phyloP scores from a whole-genome alignment of 2,329 filamentous ascomycete species.

The Neurospora sp. region DNA sequence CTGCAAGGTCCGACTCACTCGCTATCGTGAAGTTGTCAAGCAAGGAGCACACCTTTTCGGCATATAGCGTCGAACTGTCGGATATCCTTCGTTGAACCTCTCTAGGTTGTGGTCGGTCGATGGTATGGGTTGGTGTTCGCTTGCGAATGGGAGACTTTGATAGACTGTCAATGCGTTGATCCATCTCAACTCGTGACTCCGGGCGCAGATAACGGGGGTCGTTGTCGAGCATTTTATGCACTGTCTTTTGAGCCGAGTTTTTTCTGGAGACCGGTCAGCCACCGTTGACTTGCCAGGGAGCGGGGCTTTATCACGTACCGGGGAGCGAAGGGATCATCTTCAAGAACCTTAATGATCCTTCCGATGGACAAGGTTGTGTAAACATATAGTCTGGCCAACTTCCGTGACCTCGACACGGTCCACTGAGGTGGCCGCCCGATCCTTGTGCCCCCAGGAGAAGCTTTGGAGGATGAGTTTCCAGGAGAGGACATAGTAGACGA shows the following conservation, averaged over 20 bases:
- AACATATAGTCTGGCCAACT: slow-evolving; percentile 45
- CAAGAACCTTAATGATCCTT: slow-evolving; percentile 39
- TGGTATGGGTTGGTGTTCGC: slow-evolving; percentile 3
- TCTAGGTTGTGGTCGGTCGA: slow-evolving; percentile 7
- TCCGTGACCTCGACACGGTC: slow-evolving; percentile 42
- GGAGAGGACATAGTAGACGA: slow-evolving; percentile 14
- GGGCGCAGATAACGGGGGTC: slow-evolving; percentile 50
- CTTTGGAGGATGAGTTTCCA: slow-evolving; percentile 2
- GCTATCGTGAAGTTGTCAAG: slow-evolving; percentile 19
- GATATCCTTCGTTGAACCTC: slow-evolving; percentile 28
- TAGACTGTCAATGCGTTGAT: slow-evolving; percentile 37
- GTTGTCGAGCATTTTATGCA: slow-evolving; percentile 46
- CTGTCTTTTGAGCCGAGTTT: slow-evolving; percentile 50
- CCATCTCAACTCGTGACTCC: slow-evolving; percentile 40
- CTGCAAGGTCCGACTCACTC: slow-evolving; percentile 12
- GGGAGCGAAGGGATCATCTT: slow-evolving; percentile 34
- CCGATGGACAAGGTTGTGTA: slow-evolving; percentile 44
- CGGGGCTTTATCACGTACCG: slow-evolving; percentile 28
- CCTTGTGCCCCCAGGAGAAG: slow-evolving; percentile 17
- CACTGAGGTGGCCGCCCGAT: slow-evolving; percentile 47
- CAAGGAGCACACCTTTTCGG: slow-evolving; percentile 17
- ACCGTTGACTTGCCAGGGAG: not conserved
- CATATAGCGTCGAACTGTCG: slow-evolving; percentile 21
- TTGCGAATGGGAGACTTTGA: slow-evolving; percentile 29
- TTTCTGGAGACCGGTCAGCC: slow-evolving; percentile 27